Conservation (phyloP, 495 filamentous ascomycete genomes). For the Rusavskia elegans region DNA sequence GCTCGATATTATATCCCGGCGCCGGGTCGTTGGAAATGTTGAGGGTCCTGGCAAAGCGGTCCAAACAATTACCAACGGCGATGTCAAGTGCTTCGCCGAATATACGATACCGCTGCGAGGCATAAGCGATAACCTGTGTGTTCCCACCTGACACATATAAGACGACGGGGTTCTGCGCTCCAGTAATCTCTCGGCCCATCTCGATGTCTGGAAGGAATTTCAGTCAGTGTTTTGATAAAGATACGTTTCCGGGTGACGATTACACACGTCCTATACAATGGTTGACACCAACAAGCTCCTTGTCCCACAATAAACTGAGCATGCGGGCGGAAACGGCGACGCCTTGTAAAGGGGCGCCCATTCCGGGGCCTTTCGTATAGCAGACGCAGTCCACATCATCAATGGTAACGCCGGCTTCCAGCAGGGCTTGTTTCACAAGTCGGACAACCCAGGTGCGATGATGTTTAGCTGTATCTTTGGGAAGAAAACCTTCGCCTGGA, state of each 20-base stretch:
- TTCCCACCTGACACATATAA: slow-evolving; percentile 94
- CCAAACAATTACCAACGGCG: slow-evolving; percentile 92
- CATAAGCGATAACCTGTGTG: slow-evolving; percentile 96
- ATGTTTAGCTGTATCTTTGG: slow-evolving; percentile 87
- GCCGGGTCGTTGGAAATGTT: slow-evolving; percentile 89
- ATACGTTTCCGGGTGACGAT: no score
- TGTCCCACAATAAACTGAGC: slow-evolving; percentile 71
- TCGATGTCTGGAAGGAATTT: slow-evolving; percentile 50
- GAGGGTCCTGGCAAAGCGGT: slow-evolving; percentile 84
- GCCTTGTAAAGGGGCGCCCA: slow-evolving; percentile 87
- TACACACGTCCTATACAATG: slow-evolving; percentile 83
- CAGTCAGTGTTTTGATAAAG: not conserved
- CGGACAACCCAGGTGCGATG: slow-evolving; percentile 74
- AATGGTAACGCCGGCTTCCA: slow-evolving; percentile 43
- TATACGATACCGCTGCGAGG: slow-evolving; percentile 83
- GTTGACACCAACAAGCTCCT: slow-evolving; percentile 79
- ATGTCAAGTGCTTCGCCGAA: slow-evolving; percentile 97
- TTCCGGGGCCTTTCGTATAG: slow-evolving; percentile 89
- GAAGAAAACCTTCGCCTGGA: slow-evolving; percentile 85
- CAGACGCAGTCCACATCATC: slow-evolving; percentile 76
- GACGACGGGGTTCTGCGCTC: slow-evolving; percentile 81
- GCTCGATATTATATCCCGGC: slow-evolving; percentile 95
- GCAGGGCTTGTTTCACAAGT: slow-evolving; percentile 60
- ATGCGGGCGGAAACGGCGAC: slow-evolving; percentile 77
- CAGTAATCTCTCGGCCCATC: slow-evolving; percentile 92